These are phyloP conservation scores for Lojkania enalia DNA, from an alignment of 2,329 filamentous ascomycete species.

Conservation along the genomic window DNA sequence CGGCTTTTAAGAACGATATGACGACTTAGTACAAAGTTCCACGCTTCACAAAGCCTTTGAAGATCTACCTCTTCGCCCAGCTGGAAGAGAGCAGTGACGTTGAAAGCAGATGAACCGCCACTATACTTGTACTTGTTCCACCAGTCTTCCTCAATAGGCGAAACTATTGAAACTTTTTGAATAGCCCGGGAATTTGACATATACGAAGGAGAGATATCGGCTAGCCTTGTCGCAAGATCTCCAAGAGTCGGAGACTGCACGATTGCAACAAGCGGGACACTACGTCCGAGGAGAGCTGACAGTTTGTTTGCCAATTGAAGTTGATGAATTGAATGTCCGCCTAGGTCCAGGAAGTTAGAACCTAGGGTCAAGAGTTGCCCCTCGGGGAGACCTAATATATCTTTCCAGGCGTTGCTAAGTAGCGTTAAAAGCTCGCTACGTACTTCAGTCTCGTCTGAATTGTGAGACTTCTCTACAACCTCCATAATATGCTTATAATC, in stretches of 20 bases:
- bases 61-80: constrained; percentile 14
- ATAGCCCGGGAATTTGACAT: background rate
- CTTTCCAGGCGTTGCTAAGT: constrained; percentile 7
- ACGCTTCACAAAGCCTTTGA: constrained; percentile 18
- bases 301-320: background rate
- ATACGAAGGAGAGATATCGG: background rate
- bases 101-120: constrained; percentile 27
- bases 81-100: constrained; percentile 25
- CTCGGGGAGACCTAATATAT: constrained; percentile 6
- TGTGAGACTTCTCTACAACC: no score
- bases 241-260: background rate
- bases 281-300: background rate
- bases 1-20: constrained; percentile 17
- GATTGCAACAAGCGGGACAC: background rate
- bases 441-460: no score
- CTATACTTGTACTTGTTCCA: constrained; percentile 18
- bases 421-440: no score
- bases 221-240: background rate
- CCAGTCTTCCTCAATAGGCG: constrained; percentile 26
- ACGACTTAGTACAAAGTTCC: constrained; percentile 22
- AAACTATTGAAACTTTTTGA: constrained; percentile 4
- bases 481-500: constrained; percentile 39
- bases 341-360: constrained; percentile 30
- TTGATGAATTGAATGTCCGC: constrained; percentile 6
- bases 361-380: constrained; percentile 5